phyloP scores from a whole-genome alignment of 192 early-diverging fungal species.

The Neocallimastix lanati region DNA sequence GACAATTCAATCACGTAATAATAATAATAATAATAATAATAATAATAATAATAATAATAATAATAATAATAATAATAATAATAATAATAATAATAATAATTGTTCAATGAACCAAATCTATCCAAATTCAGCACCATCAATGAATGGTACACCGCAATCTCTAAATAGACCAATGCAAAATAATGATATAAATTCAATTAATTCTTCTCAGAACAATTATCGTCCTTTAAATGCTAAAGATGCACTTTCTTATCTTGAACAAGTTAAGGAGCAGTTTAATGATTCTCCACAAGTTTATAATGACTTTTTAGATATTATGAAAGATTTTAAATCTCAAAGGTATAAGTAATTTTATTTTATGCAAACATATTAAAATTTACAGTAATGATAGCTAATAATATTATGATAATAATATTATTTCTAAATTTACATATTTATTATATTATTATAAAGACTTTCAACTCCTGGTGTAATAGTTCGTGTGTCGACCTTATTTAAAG shows the following conservation, averaged over 20 bases:
- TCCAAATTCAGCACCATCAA: background rate
- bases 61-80: too few species aligned
- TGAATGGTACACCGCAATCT: too few species aligned
- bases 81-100: too few species aligned
- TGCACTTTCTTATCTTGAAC: constrained; percentile 87
- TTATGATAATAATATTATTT: too few species aligned
- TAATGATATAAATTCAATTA: background rate
- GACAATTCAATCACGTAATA: background rate
- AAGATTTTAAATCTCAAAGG: constrained; percentile 95
- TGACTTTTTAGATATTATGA: constrained; percentile 97
- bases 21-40: background rate
- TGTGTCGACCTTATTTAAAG: background rate
- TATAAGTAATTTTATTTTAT: too few species aligned
- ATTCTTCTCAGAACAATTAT: background rate
- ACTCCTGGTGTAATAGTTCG: background rate
- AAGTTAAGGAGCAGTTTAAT: constrained; percentile 83
- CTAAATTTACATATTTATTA: background rate
- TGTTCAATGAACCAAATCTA: background rate
- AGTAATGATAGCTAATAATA: too few species aligned
- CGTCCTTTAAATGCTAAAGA: constrained; percentile 71
- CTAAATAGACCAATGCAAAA: background rate
- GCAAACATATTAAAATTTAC: too few species aligned
- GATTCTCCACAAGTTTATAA: constrained; percentile 94
- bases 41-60: too few species aligned
- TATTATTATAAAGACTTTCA: background rate